These are phyloP conservation scores for Rhynchospora pubera DNA, from an alignment of 176 grass and related monocot genomes.

Conservation along the genomic window DNA sequence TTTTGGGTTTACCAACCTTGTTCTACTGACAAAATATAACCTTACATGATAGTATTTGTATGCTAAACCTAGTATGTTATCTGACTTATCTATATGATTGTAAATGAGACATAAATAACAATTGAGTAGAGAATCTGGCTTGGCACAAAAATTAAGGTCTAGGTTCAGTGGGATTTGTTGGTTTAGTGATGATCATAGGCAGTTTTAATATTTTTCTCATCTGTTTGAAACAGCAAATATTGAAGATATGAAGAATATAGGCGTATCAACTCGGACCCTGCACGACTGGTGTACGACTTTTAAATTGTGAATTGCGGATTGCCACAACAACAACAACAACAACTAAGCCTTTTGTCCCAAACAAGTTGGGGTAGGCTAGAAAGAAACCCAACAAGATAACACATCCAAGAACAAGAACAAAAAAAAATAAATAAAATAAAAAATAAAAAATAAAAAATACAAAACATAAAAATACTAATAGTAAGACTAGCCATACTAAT, in stretches of 20 bases:
- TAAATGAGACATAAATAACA: not conserved
- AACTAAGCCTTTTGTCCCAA: no score
- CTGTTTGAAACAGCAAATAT: constrained; percentile 52
- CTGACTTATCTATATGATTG: not conserved
- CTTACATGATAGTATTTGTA: not conserved
- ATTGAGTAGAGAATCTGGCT: not conserved
- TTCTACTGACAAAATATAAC: not conserved
- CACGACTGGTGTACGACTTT: constrained; percentile 41
- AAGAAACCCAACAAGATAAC: no score
- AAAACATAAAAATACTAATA: no score
- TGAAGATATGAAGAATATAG: constrained; percentile 67
- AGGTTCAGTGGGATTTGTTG: not conserved
- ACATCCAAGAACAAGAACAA: no score
- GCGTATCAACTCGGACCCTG: constrained; percentile 45
- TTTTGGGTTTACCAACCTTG: not conserved
- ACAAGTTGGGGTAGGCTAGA: no score
- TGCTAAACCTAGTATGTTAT: not conserved
- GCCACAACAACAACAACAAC: no score
- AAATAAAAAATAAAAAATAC: no score
- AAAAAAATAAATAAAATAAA: no score
- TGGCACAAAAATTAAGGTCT: not conserved
- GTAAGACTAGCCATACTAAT: no score
- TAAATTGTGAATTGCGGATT: not conserved
- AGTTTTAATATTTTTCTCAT: not conserved
- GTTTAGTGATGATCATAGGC: not conserved